Percentiles rank a stretch among this genome's conserved stretches.
Conservation (phyloP, 306 rosid genomes). For the Vicia faba region DNA sequence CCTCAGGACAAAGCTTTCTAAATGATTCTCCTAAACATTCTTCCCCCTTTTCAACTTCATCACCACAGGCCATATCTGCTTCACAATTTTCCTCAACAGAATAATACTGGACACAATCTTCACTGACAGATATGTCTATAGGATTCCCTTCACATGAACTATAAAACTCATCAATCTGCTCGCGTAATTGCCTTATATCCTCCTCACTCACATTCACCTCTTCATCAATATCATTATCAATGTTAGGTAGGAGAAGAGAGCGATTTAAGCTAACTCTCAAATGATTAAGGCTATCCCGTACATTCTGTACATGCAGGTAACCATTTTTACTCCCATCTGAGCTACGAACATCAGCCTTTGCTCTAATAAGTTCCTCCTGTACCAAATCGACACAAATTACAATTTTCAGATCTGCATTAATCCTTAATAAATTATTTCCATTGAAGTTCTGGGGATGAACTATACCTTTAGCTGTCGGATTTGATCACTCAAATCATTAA, state of each 20-base stretch:
- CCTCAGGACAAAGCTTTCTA: conserved; percentile 46
- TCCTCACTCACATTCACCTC: conserved; percentile 65
- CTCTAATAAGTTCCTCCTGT: conserved; percentile 93
- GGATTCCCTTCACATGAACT: conserved; percentile 55
- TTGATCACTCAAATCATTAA: conserved; percentile 86
- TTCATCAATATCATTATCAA: conserved; percentile 64
- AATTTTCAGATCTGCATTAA: conserved; percentile 25
- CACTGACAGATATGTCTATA: conserved; percentile 41
- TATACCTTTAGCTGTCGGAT: conserved; percentile 87
- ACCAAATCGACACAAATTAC: conserved; percentile 17
- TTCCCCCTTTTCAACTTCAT: conserved; percentile 61
- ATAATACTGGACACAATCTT: conserved; percentile 57
- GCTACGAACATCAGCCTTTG: conserved; percentile 54
- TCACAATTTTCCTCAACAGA: conserved; percentile 60
- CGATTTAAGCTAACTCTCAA: conserved; percentile 85
- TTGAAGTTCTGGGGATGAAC: conserved; percentile 9
- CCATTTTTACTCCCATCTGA: conserved; percentile 56
- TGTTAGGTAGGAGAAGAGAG: conserved; percentile 64
- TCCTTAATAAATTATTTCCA: conserved; percentile 25
- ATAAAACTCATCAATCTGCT: conserved; percentile 67
- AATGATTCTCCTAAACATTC: conserved; percentile 35
- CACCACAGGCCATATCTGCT: conserved; percentile 50
- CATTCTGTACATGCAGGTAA: conserved; percentile 63
- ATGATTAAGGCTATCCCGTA: conserved; percentile 84
- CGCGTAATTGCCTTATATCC: conserved; percentile 64